phyloP scores from a whole-genome alignment of 768 basidiomycete species.

The Amanita rimosa region DNA sequence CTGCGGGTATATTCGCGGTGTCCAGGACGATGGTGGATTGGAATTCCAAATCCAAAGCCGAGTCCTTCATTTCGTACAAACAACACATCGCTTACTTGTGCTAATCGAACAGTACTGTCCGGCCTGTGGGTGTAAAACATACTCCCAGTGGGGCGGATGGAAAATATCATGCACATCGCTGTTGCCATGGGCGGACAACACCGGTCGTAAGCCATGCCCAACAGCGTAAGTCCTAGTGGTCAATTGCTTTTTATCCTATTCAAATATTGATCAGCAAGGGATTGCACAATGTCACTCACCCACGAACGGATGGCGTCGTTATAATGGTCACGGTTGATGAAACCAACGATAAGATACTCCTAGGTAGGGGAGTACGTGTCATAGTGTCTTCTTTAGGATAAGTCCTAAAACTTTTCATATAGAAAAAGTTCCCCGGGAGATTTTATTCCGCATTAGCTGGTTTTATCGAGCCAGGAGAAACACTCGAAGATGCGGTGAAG shows the following conservation, averaged over 20 bases:
- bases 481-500: slow-evolving; percentile 86
- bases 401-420: slow-evolving; percentile 6
- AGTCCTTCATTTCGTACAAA: slow-evolving; percentile 4
- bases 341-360: slow-evolving; percentile 69
- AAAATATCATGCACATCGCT: slow-evolving; percentile 74
- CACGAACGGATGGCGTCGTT: slow-evolving; percentile 79
- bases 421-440: slow-evolving; percentile 55
- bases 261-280: slow-evolving; percentile 45
- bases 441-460: slow-evolving; percentile 91
- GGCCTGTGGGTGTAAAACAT: slow-evolving; percentile 69
- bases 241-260: not conserved
- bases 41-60: slow-evolving; percentile 81
- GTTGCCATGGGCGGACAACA: slow-evolving; percentile 63
- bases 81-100: not conserved
- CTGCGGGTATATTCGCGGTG: slow-evolving; percentile 66
- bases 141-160: slow-evolving; percentile 94
- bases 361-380: slow-evolving; percentile 70
- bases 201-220: slow-evolving; percentile 53
- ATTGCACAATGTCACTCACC: slow-evolving; percentile 77
- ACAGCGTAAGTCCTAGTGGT: slow-evolving; percentile 39
- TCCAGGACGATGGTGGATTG: slow-evolving; percentile 84
- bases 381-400: not conserved
- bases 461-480: slow-evolving; percentile 90
- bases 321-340: slow-evolving; percentile 84
- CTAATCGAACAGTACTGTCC: slow-evolving; percentile 62